Evolutionary conservation across 2,329 filamentous ascomycete species (phyloP).

Genomic region (Thielaviopsis euricoi): DNA sequence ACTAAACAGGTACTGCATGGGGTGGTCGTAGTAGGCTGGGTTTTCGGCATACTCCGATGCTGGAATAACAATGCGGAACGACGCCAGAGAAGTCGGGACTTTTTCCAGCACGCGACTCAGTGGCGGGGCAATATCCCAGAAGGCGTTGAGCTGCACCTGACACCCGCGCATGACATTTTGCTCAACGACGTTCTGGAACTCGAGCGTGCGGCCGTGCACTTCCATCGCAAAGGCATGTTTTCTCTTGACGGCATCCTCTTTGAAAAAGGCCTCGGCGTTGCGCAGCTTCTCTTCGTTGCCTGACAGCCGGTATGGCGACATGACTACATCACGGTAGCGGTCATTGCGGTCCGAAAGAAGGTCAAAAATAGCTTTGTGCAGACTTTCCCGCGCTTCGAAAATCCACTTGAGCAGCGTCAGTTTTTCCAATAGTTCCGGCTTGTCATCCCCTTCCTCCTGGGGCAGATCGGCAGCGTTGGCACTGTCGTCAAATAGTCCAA

Average conservation of each 20-base stretch:
- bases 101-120: constrained; percentile 64
- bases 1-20: constrained; percentile 79
- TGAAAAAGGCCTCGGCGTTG: constrained; percentile 69
- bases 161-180: constrained; percentile 75
- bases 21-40: constrained; percentile 61
- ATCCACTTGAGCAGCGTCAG: constrained; percentile 92
- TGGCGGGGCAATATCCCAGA: constrained; percentile 92
- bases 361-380: constrained; percentile 75
- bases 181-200: constrained; percentile 66
- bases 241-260: constrained; percentile 57
- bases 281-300: constrained; percentile 64
- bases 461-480: constrained; percentile 61
- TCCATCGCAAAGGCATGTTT: constrained; percentile 55
- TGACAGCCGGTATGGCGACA: constrained; percentile 61
- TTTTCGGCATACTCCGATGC: constrained; percentile 70
- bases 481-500: constrained; percentile 20
- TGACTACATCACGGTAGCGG: constrained; percentile 68
- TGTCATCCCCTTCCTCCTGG: constrained; percentile 88
- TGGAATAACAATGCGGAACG: constrained; percentile 63
- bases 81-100: constrained; percentile 42
- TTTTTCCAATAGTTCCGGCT: constrained; percentile 86
- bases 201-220: constrained; percentile 53
- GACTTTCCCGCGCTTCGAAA: constrained; percentile 78
- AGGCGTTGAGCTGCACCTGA: constrained; percentile 79
- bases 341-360: constrained; percentile 72